Evolutionary conservation across 768 basidiomycete species (phyloP).

Genomic region (Fomitopsis serialis): DNA sequence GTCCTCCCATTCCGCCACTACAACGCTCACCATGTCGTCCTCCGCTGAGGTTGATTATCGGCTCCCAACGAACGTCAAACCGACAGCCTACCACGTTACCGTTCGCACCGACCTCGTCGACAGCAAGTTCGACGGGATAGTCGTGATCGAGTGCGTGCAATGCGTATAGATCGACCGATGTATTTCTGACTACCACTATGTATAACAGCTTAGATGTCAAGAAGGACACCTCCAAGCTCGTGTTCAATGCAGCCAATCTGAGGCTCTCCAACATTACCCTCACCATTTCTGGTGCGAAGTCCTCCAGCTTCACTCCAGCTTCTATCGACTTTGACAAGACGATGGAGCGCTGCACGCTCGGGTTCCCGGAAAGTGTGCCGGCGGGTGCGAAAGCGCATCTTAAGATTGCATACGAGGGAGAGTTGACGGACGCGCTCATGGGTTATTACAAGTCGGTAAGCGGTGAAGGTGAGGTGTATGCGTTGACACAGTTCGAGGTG

Average conservation of each 20-base stretch:
- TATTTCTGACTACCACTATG: no score
- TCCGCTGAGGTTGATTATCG: conserved; percentile 31
- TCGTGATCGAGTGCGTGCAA: conserved; percentile 51
- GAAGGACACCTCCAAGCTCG: conserved; percentile 52
- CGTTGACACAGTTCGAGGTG: conserved; percentile 88
- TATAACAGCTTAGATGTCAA: conserved; percentile 65
- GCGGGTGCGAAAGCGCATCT: conserved; percentile 68
- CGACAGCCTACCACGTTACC: conserved; percentile 74
- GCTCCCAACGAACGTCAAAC: conserved; percentile 61
- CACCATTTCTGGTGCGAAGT: conserved; percentile 44
- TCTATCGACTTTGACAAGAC: conserved; percentile 50
- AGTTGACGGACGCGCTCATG: conserved; percentile 67
- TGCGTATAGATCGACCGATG: neutral
- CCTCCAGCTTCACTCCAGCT: conserved; percentile 39
- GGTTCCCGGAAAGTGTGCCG: conserved; percentile 52
- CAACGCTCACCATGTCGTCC: neutral
- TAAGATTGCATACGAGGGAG: conserved; percentile 59
- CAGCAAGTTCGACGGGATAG: conserved; percentile 73
- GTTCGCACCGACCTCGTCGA: conserved; percentile 78
- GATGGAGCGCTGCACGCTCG: conserved; percentile 60
- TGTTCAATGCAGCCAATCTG: conserved; percentile 62
- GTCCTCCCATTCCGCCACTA: neutral
- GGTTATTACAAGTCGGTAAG: conserved; percentile 76
- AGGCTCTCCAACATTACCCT: conserved; percentile 53
- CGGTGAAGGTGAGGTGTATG: conserved; percentile 58